Base-by-base conservation (phyloP, 2,329 filamentous ascomycete species). In the Colletotrichum phormii region DNA sequence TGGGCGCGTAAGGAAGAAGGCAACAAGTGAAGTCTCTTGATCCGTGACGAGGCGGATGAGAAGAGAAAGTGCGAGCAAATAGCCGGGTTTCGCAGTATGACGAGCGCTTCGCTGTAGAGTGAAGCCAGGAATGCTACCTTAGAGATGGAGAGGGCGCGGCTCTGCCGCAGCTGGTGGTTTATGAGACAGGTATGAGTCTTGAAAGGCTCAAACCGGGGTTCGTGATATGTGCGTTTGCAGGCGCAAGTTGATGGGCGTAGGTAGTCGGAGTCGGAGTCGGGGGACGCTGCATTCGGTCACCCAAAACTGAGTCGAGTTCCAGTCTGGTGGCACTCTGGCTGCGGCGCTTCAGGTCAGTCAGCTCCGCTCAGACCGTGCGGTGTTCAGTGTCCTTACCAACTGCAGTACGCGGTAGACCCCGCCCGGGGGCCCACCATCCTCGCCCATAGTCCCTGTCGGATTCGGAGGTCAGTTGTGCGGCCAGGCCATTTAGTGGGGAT, bases 181-280 rank as follows among this genome's bases (percentile, higher is more conserved):
- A 53, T 37, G 49, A 62, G 60, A 60, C 33, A 42, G 22, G 29
- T 29, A 49, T 57, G 64, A 57, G n/a, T 49, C 46, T n/a, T n/a
- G 5, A 35, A 4, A 24, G 22, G 31, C 31, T 35, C 35, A 8
- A 29, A 55, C 31, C 49, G 37, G 37, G 18, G 22, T 53, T 53
- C 18, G 68, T 49, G 51, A 60, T 24, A 24, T 63, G 64, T 58
- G 51, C 29, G 69, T 62, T 63, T 68, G 69, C 69, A 53, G 37
- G 7, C 42, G n/a, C 26, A 60, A 33, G 15, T 53, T 29, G 63
- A 31, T 35, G 46, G 37, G 42, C 33, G 18, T 35, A 15, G 29
- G 53, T 46, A 29, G 42, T 31, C 65, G 68, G 42, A 35, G 33
- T 66, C 46, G 37, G 67, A 54, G 26, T 61, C 46, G 61, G 31